Conservation (phyloP, 805 yeast species). For the Schwanniomyces pseudopolymorphus region DNA sequence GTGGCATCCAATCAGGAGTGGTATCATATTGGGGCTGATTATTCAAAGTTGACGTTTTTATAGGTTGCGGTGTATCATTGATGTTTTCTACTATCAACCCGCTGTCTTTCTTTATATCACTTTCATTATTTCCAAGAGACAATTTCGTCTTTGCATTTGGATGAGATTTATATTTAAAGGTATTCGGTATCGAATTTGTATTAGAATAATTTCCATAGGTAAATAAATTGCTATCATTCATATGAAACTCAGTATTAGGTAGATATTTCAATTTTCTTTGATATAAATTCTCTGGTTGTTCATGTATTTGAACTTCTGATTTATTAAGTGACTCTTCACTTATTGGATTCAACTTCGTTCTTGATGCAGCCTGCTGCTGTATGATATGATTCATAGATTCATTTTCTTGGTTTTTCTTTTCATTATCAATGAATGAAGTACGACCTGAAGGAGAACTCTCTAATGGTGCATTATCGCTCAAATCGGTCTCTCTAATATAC, state of each 20-base stretch:
- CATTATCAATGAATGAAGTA: background rate
- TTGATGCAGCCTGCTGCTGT: background rate
- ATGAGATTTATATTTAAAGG: slow-evolving; percentile 44
- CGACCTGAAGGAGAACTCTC: background rate
- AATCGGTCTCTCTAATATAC: slow-evolving; percentile 28
- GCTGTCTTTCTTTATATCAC: background rate
- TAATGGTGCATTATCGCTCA: slow-evolving; percentile 17
- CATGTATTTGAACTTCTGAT: background rate
- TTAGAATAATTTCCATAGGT: slow-evolving; percentile 11
- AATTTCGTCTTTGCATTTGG: slow-evolving; percentile 44
- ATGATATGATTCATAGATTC: background rate
- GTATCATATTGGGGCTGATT: slow-evolving; percentile 4
- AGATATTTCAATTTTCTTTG: slow-evolving; percentile 33
- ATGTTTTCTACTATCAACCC: background rate
- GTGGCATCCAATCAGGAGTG: slow-evolving; percentile 47
- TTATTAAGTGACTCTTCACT: background rate
- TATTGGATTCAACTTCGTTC: slow-evolving; percentile 1
- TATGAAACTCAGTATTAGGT: slow-evolving; percentile 31
- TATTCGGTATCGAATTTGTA: slow-evolving; percentile 38
- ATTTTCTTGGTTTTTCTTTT: background rate
- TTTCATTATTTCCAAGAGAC: slow-evolving; percentile 20
- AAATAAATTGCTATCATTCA: slow-evolving; percentile 12
- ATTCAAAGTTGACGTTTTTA: slow-evolving; percentile 26
- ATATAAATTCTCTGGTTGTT: slow-evolving; percentile 13
- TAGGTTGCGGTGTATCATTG: slow-evolving; percentile 8